phyloP scores from a whole-genome alignment of 352 stramenopile species.

The Phytophthora syringae region DNA sequence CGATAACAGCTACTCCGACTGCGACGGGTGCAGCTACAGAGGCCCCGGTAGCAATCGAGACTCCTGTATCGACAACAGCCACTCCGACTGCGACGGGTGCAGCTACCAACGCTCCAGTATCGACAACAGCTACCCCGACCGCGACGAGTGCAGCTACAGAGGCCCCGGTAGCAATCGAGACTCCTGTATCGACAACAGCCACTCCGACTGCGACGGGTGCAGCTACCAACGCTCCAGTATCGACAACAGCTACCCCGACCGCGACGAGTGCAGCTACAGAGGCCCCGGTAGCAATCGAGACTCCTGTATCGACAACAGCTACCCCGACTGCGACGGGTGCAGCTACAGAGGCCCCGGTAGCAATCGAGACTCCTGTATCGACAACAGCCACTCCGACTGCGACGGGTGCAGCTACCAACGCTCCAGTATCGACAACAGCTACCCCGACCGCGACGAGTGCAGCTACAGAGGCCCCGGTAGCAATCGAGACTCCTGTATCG shows the following conservation, averaged over 20 bases:
- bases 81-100: conserved; percentile 1
- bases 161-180: neutral
- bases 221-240: conserved; percentile 1
- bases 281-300: neutral
- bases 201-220: conserved; percentile 1
- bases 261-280: too few relatives aligned
- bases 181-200: conserved; percentile 4
- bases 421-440: conserved; percentile 6
- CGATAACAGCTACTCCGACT: conserved; percentile 5
- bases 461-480: too few relatives aligned
- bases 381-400: conserved; percentile 8
- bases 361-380: neutral
- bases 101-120: conserved; percentile 1
- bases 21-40: neutral
- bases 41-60: neutral
- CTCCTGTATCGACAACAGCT: conserved; percentile 4
- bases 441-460: neutral
- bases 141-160: too few relatives aligned
- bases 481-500: neutral
- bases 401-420: neutral
- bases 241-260: conserved; percentile 1
- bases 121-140: conserved; percentile 1
- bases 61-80: conserved; percentile 4
- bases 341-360: neutral
- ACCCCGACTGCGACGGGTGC: conserved; percentile 1